A percentile compares a stretch with the other conserved stretches of the same genome.
Evolutionary conservation across 163 green algal genomes (phyloP).

Genomic region (Volvox carteri): DNA sequence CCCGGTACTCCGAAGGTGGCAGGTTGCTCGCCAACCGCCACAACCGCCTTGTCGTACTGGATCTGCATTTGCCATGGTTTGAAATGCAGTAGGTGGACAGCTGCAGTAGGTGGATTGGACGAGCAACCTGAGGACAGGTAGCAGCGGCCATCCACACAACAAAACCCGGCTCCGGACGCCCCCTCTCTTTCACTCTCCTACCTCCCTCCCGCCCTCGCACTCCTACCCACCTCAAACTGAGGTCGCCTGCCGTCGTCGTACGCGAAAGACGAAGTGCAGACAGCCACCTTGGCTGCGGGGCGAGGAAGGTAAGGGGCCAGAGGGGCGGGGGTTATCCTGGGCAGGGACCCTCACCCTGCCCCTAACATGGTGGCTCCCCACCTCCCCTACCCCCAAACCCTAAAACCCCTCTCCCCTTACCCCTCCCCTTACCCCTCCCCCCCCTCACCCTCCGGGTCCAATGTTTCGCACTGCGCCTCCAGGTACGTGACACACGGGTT

Average conservation of each 20-base stretch:
- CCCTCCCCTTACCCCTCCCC: neutral
- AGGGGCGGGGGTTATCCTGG: neutral
- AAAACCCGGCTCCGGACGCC: no score
- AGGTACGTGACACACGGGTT: conserved; percentile 77
- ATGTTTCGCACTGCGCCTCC: conserved; percentile 55
- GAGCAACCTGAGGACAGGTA: no score
- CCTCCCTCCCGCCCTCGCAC: neutral
- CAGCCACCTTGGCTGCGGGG: conserved; percentile 42
- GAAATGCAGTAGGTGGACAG: no score
- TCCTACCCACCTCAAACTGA: conserved; percentile 35
- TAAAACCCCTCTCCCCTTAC: neutral
- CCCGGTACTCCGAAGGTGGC: conserved; percentile 80
- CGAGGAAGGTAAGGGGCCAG: neutral
- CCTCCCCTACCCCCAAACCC: neutral
- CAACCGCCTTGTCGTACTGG: conserved; percentile 77
- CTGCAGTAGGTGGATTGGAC: no score
- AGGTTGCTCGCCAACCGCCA: conserved; percentile 79
- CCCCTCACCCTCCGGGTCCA: conserved; percentile 33
- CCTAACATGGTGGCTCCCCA: neutral
- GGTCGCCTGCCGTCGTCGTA: conserved; percentile 49
- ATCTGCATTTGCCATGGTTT: conserved; percentile 66
- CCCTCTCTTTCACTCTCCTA: neutral
- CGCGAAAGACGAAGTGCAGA: conserved; percentile 50
- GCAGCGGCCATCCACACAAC: no score
- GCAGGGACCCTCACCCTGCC: neutral